These are phyloP conservation scores for Vicia faba DNA, from an alignment of 306 rosid species.

Conservation along the genomic window DNA sequence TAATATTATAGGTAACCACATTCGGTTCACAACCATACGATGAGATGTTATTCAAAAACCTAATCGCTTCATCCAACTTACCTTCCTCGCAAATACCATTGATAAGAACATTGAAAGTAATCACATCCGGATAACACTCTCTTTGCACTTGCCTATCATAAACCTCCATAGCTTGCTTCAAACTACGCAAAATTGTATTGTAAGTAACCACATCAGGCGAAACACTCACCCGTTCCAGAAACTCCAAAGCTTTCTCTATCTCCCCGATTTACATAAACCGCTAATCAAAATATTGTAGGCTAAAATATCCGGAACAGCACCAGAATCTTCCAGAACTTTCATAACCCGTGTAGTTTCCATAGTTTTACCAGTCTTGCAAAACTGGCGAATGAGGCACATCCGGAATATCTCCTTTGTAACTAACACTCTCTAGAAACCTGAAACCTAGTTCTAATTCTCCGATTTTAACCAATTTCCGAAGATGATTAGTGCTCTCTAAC, in stretches of 20 bases:
- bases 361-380: slow-evolving; percentile 67
- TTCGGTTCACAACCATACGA: slow-evolving; percentile 76
- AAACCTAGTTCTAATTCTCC: slow-evolving; percentile 79
- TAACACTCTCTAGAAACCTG: slow-evolving; percentile 64
- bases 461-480: slow-evolving; percentile 58
- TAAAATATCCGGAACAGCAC: slow-evolving; percentile 81
- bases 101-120: slow-evolving; percentile 83
- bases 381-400: slow-evolving; percentile 80
- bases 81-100: slow-evolving; percentile 94
- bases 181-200: slow-evolving; percentile 73
- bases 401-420: slow-evolving; percentile 63
- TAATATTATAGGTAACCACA: slow-evolving; percentile 77
- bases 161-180: slow-evolving; percentile 89
- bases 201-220: slow-evolving; percentile 88
- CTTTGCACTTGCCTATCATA: slow-evolving; percentile 71
- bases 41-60: slow-evolving; percentile 61
- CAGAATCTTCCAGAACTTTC: slow-evolving; percentile 75
- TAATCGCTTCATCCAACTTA: slow-evolving; percentile 79
- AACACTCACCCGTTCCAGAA: slow-evolving; percentile 82
- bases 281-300: slow-evolving; percentile 84
- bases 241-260: slow-evolving; percentile 67
- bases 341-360: slow-evolving; percentile 68
- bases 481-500: slow-evolving; percentile 54
- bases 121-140: slow-evolving; percentile 89
- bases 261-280: slow-evolving; percentile 90